Conservation (phyloP, 768 basidiomycete genomes). For the Psilocybe cyanescens region DNA sequence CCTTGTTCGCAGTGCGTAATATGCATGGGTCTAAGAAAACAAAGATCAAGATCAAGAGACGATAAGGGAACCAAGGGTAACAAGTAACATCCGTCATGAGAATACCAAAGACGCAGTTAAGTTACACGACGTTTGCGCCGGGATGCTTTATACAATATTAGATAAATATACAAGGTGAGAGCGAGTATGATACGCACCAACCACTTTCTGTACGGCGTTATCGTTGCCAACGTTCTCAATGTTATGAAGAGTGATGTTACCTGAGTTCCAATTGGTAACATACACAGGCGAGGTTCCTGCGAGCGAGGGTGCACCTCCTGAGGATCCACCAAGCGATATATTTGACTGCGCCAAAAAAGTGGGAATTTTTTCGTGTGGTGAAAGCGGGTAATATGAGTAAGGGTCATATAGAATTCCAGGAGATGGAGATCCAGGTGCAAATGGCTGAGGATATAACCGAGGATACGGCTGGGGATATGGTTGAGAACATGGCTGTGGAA, state of each 20-base stretch:
- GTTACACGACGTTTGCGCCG: background rate
- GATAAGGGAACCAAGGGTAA: too few species aligned
- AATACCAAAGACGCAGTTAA: background rate
- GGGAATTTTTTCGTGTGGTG: too few species aligned
- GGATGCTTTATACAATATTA: background rate
- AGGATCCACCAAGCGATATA: background rate
- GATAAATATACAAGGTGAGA: background rate
- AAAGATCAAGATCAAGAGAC: too few species aligned
- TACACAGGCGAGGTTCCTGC: background rate
- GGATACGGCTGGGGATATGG: background rate
- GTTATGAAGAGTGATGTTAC: slow-evolving; percentile 1
- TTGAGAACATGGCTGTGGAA: background rate
- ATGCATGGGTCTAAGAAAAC: too few species aligned
- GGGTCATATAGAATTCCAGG: background rate
- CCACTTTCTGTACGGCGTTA: background rate
- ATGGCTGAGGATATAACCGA: background rate
- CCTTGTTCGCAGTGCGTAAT: too few species aligned
- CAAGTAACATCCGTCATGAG: too few species aligned
- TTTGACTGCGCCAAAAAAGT: background rate
- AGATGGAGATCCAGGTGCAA: background rate
- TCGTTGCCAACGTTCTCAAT: slow-evolving; percentile 6
- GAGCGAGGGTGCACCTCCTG: background rate
- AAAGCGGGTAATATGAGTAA: background rate
- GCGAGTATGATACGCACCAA: background rate
- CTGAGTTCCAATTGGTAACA: background rate